Conservation (phyloP, 805 yeast species). For the Monosporozyma servazzii region DNA sequence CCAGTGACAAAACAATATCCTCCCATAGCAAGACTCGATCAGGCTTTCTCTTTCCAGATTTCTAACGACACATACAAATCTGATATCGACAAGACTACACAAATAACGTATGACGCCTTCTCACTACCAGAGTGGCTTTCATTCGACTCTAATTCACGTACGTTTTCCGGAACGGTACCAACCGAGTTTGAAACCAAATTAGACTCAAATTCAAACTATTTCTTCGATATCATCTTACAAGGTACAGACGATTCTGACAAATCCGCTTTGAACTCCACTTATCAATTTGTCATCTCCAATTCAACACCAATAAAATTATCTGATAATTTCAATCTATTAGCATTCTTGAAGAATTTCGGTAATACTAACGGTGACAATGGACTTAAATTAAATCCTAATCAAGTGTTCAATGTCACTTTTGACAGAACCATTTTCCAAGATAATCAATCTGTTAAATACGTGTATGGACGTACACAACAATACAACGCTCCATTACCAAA, state of each 20-base stretch:
- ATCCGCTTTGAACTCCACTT: conserved; percentile 37
- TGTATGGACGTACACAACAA: conserved; percentile 61
- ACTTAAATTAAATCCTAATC: conserved; percentile 62
- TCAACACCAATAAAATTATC: conserved; percentile 39
- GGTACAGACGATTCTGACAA: conserved; percentile 58
- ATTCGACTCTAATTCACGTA: conserved; percentile 53
- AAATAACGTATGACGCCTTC: conserved; percentile 46
- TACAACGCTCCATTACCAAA: conserved; percentile 85
- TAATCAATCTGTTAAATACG: conserved; percentile 40
- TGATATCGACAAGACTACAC: conserved; percentile 31
- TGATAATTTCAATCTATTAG: conserved; percentile 33
- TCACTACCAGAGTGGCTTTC: conserved; percentile 70
- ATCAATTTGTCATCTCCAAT: conserved; percentile 51
- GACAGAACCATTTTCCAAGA: conserved; percentile 49
- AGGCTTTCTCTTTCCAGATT: conserved; percentile 53
- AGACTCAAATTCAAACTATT: conserved; percentile 25
- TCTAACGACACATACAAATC: conserved; percentile 61
- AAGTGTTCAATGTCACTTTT: conserved; percentile 56
- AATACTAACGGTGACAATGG: conserved; percentile 69
- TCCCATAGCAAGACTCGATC: conserved; percentile 68
- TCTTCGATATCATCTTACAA: conserved; percentile 41
- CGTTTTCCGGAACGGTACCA: conserved; percentile 61
- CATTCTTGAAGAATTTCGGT: conserved; percentile 56
- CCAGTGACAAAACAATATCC: conserved; percentile 62
- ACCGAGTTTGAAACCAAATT: neutral